Evolutionary conservation across 352 stramenopile genomes (phyloP).

Genomic region (Pythium aquatile): DNA sequence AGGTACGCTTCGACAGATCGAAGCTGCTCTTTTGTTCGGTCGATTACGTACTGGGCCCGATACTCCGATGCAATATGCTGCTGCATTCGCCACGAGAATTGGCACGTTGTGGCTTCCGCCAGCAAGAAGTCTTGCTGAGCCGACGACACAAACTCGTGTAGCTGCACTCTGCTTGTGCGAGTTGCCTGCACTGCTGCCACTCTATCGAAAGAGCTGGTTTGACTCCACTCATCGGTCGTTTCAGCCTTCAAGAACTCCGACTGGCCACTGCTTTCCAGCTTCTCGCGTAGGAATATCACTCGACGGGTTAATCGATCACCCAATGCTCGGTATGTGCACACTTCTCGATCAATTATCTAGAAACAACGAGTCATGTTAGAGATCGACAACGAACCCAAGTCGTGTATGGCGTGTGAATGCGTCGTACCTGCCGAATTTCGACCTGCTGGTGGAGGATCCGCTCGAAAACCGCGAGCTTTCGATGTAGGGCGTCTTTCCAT

Average conservation of each 20-base stretch:
- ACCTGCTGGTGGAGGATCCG: conserved; percentile 30
- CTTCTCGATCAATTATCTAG: conserved; percentile 24
- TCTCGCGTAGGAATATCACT: conserved; percentile 17
- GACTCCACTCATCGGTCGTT: not conserved
- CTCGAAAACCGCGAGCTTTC: conserved; percentile 32
- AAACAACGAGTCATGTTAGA: not conserved
- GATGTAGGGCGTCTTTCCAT: conserved; percentile 19
- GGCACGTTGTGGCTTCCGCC: conserved; percentile 29
- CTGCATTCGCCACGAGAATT: conserved; percentile 36
- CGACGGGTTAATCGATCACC: conserved; percentile 12
- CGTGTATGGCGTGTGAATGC: not conserved
- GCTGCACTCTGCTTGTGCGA: conserved; percentile 5
- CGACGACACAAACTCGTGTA: conserved; percentile 15
- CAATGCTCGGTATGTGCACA: conserved; percentile 15
- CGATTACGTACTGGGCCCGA: conserved; percentile 25
- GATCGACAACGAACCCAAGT: not conserved
- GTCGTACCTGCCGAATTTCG: conserved; percentile 30
- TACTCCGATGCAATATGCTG: conserved; percentile 27
- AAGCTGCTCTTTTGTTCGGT: conserved; percentile 15
- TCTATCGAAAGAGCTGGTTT: conserved; percentile 13
- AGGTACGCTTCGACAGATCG: conserved; percentile 26
- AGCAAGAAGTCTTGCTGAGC: conserved; percentile 21
- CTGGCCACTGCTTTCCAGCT: conserved; percentile 5
- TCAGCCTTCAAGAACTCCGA: conserved; percentile 11
- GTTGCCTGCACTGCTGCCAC: not conserved